phyloP scores from a whole-genome alignment of 2,329 filamentous ascomycete species.

The Fusarium acutatum region DNA sequence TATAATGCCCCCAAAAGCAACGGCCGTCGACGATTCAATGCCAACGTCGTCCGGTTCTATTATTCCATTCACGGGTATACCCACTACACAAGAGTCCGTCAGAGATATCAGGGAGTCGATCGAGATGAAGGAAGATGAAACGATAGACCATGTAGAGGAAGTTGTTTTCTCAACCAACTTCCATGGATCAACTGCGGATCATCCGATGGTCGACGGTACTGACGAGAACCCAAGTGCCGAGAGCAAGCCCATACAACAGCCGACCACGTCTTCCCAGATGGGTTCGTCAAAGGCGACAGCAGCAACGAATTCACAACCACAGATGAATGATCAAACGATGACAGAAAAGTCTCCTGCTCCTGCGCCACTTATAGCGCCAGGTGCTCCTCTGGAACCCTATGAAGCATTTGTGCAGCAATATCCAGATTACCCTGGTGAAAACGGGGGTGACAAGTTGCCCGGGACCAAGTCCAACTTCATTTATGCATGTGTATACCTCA shows the following conservation, averaged over 20 bases:
- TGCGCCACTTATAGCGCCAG: constrained; percentile 10
- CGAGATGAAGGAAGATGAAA: constrained; percentile 25
- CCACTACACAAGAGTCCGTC: constrained; percentile 27
- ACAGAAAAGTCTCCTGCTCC: not conserved
- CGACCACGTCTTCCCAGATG: not conserved
- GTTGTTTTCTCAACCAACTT: constrained; percentile 10
- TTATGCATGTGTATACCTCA: constrained; percentile 54
- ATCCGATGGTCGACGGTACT: not conserved
- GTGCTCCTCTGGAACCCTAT: constrained; percentile 42
- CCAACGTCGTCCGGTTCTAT: constrained; percentile 43
- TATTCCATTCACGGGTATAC: constrained; percentile 40
- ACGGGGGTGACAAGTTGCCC: constrained; percentile 30
- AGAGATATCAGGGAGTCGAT: constrained; percentile 33
- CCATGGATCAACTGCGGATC: not conserved
- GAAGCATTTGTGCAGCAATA: constrained; percentile 54
- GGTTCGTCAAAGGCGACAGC: not conserved
- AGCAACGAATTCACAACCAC: not conserved
- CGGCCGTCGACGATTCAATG: constrained; percentile 37
- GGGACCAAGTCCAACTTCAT: constrained; percentile 55
- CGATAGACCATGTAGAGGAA: constrained; percentile 2
- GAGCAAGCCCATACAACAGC: not conserved
- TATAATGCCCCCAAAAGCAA: constrained; percentile 27
- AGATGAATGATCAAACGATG: not conserved
- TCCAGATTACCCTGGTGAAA: constrained; percentile 53
- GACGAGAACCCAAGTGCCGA: not conserved